These are phyloP conservation scores for Elaeagnus macrophylla DNA, from an alignment of 306 rosid genomes.

Conservation along the genomic window DNA sequence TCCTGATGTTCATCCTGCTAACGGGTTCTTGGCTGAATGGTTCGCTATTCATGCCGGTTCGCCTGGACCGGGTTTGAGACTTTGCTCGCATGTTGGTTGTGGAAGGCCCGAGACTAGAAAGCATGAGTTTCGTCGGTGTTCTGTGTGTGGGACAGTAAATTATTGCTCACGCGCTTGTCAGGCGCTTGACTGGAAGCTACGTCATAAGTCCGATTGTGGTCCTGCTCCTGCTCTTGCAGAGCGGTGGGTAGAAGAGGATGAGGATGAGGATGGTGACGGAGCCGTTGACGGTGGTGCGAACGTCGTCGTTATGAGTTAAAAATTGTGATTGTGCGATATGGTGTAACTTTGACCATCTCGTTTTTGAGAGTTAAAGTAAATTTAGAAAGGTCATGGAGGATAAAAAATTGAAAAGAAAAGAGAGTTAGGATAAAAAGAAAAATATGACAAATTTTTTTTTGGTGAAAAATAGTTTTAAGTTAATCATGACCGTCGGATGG, in stretches of 20 bases:
- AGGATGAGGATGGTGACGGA: constrained; percentile 28
- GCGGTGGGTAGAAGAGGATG: constrained; percentile 61
- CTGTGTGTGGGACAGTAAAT: constrained; percentile 74
- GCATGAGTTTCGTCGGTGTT: constrained; percentile 85
- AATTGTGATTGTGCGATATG: constrained; percentile 16
- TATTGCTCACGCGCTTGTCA: constrained; percentile 97
- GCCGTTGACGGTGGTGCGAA: constrained; percentile 27
- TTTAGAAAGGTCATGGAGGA: background rate
- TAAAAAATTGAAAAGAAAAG: background rate
- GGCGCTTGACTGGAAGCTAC: constrained; percentile 90
- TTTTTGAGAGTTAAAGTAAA: background rate
- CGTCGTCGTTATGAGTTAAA: constrained; percentile 28
- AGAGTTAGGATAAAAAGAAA: constrained; percentile 3
- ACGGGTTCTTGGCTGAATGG: constrained; percentile 64
- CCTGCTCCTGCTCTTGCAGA: constrained; percentile 61
- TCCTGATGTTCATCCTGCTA: constrained; percentile 66
- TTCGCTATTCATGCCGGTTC: constrained; percentile 28
- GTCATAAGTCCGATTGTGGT: constrained; percentile 70
- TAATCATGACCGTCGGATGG: constrained; percentile 21
- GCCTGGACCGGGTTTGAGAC: constrained; percentile 42
- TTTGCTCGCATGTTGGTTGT: constrained; percentile 79
- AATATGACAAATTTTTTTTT: constrained; percentile 28
- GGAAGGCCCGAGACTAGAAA: constrained; percentile 83
- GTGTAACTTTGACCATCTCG: constrained; percentile 1
- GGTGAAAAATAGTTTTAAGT: background rate